Evolutionary conservation across 2,329 filamentous ascomycete genomes (phyloP).

Genomic region (Aspergillus ochraceus): DNA sequence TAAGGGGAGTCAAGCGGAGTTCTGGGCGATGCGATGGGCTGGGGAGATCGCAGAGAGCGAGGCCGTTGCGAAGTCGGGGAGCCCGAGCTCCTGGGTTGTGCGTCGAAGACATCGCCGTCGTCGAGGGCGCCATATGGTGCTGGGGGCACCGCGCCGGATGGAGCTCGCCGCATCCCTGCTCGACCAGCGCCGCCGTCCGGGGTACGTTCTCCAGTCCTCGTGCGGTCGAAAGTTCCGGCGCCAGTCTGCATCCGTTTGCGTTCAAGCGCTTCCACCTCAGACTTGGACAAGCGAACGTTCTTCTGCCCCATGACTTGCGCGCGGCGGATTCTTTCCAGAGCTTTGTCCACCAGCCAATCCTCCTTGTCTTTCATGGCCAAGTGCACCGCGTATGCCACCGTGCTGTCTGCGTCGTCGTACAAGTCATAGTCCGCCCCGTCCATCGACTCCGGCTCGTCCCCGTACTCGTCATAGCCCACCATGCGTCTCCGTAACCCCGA

Average conservation of each 20-base stretch:
- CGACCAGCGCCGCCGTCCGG: conserved; percentile 12
- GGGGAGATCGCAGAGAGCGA: conserved; percentile 8
- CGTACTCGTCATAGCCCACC: conserved; percentile 47
- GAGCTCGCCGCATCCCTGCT: conserved; percentile 22
- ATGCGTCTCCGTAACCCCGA: conserved; percentile 37
- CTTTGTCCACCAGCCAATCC: conserved; percentile 73
- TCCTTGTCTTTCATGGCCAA: conserved; percentile 65
- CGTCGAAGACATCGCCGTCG: conserved; percentile 45
- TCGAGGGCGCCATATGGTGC: conserved; percentile 35
- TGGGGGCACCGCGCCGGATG: conserved; percentile 7
- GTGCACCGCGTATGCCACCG: conserved; percentile 50
- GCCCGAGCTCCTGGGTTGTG: conserved; percentile 50
- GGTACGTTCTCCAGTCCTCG: conserved; percentile 10
- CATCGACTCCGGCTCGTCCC: conserved; percentile 44
- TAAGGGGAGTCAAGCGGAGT: conserved; percentile 34
- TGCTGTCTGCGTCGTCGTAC: conserved; percentile 52
- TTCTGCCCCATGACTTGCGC: conserved; percentile 74
- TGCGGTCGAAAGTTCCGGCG: conserved; percentile 17
- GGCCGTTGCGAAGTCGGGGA: conserved; percentile 42
- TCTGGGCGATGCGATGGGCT: conserved; percentile 25
- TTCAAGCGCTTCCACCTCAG: conserved; percentile 79
- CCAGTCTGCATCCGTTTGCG: conserved; percentile 61
- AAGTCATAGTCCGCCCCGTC: conserved; percentile 54
- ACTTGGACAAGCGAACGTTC: conserved; percentile 76
- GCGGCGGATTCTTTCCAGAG: conserved; percentile 75